Conservation (phyloP, 2,329 filamentous ascomycete genomes). For the Fusarium sp. region DNA sequence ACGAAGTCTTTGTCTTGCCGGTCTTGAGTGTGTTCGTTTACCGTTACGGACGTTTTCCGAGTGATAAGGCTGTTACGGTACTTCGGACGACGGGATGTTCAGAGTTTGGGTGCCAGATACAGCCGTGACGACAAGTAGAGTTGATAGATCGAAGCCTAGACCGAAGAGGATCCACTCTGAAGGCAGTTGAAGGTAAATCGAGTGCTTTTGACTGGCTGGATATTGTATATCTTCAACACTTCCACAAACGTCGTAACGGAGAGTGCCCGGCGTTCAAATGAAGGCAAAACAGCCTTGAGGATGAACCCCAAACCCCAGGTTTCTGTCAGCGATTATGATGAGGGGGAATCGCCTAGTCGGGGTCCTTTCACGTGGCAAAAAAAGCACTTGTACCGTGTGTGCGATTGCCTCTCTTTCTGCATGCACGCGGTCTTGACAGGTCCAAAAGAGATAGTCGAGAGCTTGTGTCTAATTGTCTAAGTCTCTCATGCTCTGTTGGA, state of each 20-base stretch:
- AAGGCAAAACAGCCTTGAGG: background rate
- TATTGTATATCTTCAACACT: conserved; percentile 15
- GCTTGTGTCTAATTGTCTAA: conserved; percentile 19
- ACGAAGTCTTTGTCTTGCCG: conserved; percentile 24
- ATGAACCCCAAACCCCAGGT: conserved; percentile 24
- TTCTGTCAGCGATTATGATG: conserved; percentile 11
- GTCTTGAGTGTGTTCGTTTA: conserved; percentile 18
- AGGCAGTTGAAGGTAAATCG: conserved; percentile 29
- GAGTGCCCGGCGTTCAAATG: conserved; percentile 20
- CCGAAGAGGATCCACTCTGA: conserved; percentile 38
- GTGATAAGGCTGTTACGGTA: conserved; percentile 16
- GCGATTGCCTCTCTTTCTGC: conserved; percentile 7
- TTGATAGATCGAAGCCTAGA: conserved; percentile 36
- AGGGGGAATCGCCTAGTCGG: conserved; percentile 23
- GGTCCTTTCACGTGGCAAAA: conserved; percentile 20
- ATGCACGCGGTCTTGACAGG: background rate
- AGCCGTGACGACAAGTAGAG: conserved; percentile 34
- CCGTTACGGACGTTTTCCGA: conserved; percentile 41
- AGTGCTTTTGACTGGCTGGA: conserved; percentile 36
- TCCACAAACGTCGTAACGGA: conserved; percentile 16
- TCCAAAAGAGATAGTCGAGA: conserved; percentile 5
- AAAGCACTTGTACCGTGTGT: background rate
- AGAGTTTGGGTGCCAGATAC: conserved; percentile 28
- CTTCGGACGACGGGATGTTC: conserved; percentile 47
- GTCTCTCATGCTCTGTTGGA: conserved; percentile 26